Percentiles rank a stretch among this genome's conserved stretches.
Evolutionary conservation across 2,329 filamentous ascomycete species (phyloP).

Genomic region (Cercospora sesami): DNA sequence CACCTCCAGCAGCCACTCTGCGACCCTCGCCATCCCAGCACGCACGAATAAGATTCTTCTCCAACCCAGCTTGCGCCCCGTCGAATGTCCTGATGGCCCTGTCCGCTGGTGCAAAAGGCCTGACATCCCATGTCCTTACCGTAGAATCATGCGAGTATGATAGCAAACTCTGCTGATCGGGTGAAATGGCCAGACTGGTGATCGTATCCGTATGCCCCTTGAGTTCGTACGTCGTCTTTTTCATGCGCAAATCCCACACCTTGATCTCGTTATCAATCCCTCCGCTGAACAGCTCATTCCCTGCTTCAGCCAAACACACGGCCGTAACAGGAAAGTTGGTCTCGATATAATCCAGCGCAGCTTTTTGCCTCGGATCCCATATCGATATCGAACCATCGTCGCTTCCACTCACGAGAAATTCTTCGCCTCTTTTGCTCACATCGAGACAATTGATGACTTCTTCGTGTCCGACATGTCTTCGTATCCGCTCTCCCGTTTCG

Average conservation of each 20-base stretch:
- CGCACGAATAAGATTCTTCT: slow-evolving; percentile 87
- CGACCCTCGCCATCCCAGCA: slow-evolving; percentile 88
- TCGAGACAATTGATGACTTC: slow-evolving; percentile 94
- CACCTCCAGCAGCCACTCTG: slow-evolving; percentile 83
- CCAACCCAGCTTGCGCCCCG: slow-evolving; percentile 80
- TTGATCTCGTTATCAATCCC: slow-evolving; percentile 97
- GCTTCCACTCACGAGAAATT: slow-evolving; percentile 84
- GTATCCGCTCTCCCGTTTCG: slow-evolving; percentile 87
- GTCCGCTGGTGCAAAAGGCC: slow-evolving; percentile 88
- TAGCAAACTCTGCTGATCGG: slow-evolving; percentile 83
- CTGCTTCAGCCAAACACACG: slow-evolving; percentile 86
- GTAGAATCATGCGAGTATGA: slow-evolving; percentile 95
- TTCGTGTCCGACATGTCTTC: slow-evolving; percentile 88
- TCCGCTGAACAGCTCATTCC: slow-evolving; percentile 91
- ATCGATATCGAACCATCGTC: slow-evolving; percentile 93
- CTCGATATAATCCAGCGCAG: slow-evolving; percentile 81
- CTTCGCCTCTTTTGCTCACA: slow-evolving; percentile 84
- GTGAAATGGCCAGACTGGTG: slow-evolving; percentile 86
- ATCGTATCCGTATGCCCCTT: slow-evolving; percentile 88
- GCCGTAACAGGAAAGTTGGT: slow-evolving; percentile 92
- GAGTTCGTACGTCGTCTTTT: slow-evolving; percentile 82
- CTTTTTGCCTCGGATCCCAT: slow-evolving; percentile 92
- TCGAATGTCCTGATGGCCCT: slow-evolving; percentile 85
- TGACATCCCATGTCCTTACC: slow-evolving; percentile 91
- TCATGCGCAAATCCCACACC: slow-evolving; percentile 95